Evolutionary conservation across 1,139 yeast species (phyloP), one percentile per base, ranked within the genome.

Genomic region (Yamadazyma triangularis): DNA sequence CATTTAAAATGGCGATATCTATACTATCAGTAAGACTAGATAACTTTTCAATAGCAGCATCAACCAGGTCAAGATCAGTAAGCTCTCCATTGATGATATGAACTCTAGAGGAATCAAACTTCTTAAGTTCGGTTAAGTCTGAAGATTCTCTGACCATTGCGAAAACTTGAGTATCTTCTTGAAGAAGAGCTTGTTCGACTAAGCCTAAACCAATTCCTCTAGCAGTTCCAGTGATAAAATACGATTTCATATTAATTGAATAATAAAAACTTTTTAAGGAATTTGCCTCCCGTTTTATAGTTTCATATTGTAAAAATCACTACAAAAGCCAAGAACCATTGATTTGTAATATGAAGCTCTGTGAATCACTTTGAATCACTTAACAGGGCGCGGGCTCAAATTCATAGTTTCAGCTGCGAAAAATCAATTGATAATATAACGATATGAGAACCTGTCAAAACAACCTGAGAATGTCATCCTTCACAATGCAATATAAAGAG

Each of bases 81-180:
- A 32, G 15, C 21, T 34, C 35, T 10, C 25, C 15, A 23, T n/a
- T 5, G 4, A 34, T 12, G 15, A 34, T 32, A 15, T 27, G 29
- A 16, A 34, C 12, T 4, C 26, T 34, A 4, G 22, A n/a, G 11
- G 23, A 11, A 8, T 24, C 16, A 10, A 33, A 13, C 7, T 11
- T 19, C 10, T 33, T 23, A 16, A 33, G 30, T 4, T 21, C 29
- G 4, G 26, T 30, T 7, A 30, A 2, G 10, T 30, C 27, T 8
- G 33, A 24, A 9, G 30, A 23, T 14, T 23, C 19, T 26, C 37
- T 34, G 13, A 31, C 34, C 7, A 37, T 31, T 8, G 32, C 30
- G 38, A 59, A 48, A 20, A 60, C 60, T 8, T 28, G 36, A 29
- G 50, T 50, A 7, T 35, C 34, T 1, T 49, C 29, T 15, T 37